Evolutionary conservation across 2,329 filamentous ascomycete species (phyloP).

Genomic region (Talaromyces amestolkiae): DNA sequence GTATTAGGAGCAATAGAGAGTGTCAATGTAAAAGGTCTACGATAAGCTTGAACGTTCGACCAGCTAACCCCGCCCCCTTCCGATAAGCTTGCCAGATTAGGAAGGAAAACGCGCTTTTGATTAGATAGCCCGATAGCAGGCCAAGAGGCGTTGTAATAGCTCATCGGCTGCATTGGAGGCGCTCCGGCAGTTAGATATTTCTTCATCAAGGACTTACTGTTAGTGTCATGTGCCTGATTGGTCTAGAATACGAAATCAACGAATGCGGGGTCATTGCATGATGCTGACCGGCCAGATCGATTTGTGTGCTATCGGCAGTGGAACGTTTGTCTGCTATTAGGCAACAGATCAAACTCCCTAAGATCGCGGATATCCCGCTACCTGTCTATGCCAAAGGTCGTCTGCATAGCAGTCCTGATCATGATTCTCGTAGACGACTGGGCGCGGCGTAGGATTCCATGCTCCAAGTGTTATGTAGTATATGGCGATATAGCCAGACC

Average conservation of each 20-base stretch:
- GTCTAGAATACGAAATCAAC: background rate
- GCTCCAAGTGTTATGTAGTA: background rate
- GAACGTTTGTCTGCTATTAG: too few species aligned
- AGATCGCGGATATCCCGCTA: background rate
- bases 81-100: background rate
- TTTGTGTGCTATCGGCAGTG: background rate
- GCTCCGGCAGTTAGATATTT: too few species aligned
- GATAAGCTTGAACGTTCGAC: background rate
- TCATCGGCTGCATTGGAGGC: too few species aligned
- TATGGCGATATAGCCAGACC: too few species aligned
- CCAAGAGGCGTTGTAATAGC: too few species aligned
- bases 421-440: background rate
- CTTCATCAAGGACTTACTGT: background rate
- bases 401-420: background rate
- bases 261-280: background rate
- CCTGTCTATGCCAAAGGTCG: background rate
- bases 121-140: background rate
- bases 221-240: background rate
- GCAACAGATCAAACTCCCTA: background rate
- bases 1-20: background rate
- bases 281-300: background rate
- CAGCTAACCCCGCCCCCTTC: background rate
- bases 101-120: background rate
- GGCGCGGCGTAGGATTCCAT: background rate
- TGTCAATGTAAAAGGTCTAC: background rate